Evolutionary conservation across 2,329 filamentous ascomycete species (phyloP).

Genomic region (Penicillium brasilianum): DNA sequence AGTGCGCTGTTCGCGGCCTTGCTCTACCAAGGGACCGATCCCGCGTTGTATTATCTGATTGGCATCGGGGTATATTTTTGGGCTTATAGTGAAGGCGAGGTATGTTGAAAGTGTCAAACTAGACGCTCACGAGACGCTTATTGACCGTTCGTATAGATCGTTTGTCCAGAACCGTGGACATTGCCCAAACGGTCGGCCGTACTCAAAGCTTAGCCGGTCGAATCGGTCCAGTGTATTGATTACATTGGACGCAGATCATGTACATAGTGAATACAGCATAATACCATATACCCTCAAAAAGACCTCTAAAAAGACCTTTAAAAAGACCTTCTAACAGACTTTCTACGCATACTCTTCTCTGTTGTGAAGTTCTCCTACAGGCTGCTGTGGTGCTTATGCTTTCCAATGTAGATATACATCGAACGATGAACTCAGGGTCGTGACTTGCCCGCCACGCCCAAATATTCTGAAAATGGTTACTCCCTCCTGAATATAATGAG

Average conservation of each 20-base stretch:
- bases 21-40: conserved; percentile 90
- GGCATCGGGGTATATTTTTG: conserved; percentile 90
- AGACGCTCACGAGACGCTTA: not conserved
- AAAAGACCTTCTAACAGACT: too few species aligned
- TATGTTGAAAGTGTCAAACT: conserved; percentile 53
- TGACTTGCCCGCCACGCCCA: not conserved
- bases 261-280: conserved; percentile 18
- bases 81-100: conserved; percentile 97
- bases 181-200: conserved; percentile 59
- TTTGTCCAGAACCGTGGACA: conserved; percentile 73
- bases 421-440: not conserved
- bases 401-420: not conserved
- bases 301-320: too few species aligned
- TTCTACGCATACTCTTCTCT: too few species aligned
- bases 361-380: too few species aligned
- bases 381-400: too few species aligned
- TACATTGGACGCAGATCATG: conserved; percentile 24
- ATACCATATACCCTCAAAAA: not conserved
- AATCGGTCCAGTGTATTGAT: conserved; percentile 16
- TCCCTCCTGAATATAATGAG: too few species aligned
- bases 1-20: conserved; percentile 74
- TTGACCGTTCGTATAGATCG: conserved; percentile 55
- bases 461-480: not conserved
- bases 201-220: conserved; percentile 35
- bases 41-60: conserved; percentile 88